Evolutionary conservation across 148 eudicot species (phyloP).

Genomic region (Cornus controversa): DNA sequence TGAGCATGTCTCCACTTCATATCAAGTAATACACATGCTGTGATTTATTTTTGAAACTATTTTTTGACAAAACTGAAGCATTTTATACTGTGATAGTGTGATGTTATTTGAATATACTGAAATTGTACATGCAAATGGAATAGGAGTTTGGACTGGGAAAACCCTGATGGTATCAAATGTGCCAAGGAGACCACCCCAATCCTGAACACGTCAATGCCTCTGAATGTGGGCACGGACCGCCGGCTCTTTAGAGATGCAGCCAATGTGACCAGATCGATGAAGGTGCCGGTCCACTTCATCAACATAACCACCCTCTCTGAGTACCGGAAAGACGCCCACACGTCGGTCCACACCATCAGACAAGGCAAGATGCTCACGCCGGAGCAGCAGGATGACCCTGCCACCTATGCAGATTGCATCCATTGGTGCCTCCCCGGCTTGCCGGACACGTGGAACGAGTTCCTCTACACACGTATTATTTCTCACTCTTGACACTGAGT

Average conservation of each 20-base stretch:
- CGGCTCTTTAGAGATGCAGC: conserved; percentile 58
- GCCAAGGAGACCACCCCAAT: conserved; percentile 83
- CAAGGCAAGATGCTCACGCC: conserved; percentile 77
- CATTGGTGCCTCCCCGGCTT: conserved; percentile 98
- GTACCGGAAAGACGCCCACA: conserved; percentile 89
- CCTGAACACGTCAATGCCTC: conserved; percentile 54
- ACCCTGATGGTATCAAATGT: conserved; percentile 88
- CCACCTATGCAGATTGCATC: conserved; percentile 74
- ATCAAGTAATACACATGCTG: conserved; percentile 60
- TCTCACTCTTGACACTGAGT: conserved; percentile 35
- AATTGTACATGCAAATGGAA: not conserved
- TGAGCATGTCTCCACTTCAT: conserved; percentile 95
- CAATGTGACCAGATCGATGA: conserved; percentile 60
- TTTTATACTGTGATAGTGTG: not conserved
- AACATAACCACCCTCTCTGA: conserved; percentile 84
- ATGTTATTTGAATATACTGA: not conserved
- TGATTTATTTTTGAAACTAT: not conserved
- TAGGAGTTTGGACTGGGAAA: conserved; percentile 89
- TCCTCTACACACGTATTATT: conserved; percentile 72
- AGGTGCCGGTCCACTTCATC: conserved; percentile 63
- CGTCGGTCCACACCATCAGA: conserved; percentile 79
- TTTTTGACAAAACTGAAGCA: not conserved
- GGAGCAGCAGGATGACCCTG: conserved; percentile 75
- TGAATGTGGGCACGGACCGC: conserved; percentile 76
- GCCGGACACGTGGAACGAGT: conserved; percentile 96